Base-by-base conservation (phyloP, 2,329 filamentous ascomycete species). In the Sordariomycetes sp. region DNA sequence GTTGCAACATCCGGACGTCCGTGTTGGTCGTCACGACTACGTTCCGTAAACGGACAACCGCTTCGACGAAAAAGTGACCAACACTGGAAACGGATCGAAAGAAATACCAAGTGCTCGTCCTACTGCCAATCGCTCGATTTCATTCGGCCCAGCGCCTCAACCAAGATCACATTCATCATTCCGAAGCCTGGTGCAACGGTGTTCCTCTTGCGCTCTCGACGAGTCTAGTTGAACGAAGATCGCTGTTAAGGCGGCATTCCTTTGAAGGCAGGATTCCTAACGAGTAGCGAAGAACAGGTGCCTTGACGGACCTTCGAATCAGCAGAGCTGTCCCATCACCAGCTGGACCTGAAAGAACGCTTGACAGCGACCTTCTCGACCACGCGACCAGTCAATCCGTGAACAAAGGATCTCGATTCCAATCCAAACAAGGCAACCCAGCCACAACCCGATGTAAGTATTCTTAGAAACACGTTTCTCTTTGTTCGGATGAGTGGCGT, bases 311-410 rank as follows among this genome's bases (percentile, higher is more conserved):
- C 52, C 7, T 43, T 53, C 24, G 28, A n/a, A 40, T 58, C 57
- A 58, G 57, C 57, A 58, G 57, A 43, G 57, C 57, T 58, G 57
- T 25, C 34, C 57, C 18, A 53, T 32, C 50, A 25, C 48, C 56
- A 58, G 57, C 57, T 54, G 57, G 57, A 58, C 34, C 57, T 58
- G 57, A 58, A 54, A 58, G 57, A 53, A 46, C 46, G 22, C 46
- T 12, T n/a, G 20, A 50, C 11, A 20, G 11, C 46, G 46, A 20
- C 18, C n/a, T 50, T 50, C 46, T 24, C 46, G 20, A 24, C 46
- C 46, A 11, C 46, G 11, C 8, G 46, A 22, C 46, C 20, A 22
- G 11, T 22, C 46, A 50, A n/a, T 50, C 22, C 46, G 46, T 50
- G 46, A 50, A 50, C 46, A 22, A 50, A 50, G 46, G n/a, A n/a